These are phyloP conservation scores for Tetrahymena borealis DNA, from an alignment of 73 alveolate genomes.

Conservation along the genomic window DNA sequence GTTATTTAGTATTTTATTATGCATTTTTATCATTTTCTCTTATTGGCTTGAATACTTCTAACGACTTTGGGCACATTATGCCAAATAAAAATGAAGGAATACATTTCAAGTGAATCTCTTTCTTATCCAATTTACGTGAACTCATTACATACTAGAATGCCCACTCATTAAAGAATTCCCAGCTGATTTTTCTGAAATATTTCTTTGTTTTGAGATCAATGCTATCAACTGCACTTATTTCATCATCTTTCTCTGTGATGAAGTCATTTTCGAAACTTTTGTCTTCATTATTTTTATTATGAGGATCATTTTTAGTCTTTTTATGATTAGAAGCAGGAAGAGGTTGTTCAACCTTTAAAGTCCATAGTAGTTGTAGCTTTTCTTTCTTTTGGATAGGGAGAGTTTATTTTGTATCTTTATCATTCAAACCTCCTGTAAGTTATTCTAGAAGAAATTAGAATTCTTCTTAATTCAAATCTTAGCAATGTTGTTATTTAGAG, in stretches of 20 bases:
- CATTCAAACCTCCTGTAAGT: neutral
- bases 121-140: neutral
- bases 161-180: slow-evolving; percentile 2
- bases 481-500: neutral
- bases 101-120: neutral
- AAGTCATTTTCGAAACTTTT: neutral
- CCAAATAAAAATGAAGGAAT: neutral
- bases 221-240: neutral
- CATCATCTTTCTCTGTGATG: neutral
- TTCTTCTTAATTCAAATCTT: neutral
- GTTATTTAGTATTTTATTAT: neutral
- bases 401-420: neutral
- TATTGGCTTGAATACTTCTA: neutral
- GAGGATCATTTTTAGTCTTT: neutral
- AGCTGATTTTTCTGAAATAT: neutral
- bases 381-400: neutral
- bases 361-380: neutral
- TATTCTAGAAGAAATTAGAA: neutral
- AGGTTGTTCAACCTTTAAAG: neutral
- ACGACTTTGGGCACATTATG: neutral
- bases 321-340: neutral
- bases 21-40: neutral
- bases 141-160: neutral
- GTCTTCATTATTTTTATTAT: neutral
- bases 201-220: neutral